Evolutionary conservation across 257 asterid genomes (phyloP).

Genomic region (Datura wrightii): DNA sequence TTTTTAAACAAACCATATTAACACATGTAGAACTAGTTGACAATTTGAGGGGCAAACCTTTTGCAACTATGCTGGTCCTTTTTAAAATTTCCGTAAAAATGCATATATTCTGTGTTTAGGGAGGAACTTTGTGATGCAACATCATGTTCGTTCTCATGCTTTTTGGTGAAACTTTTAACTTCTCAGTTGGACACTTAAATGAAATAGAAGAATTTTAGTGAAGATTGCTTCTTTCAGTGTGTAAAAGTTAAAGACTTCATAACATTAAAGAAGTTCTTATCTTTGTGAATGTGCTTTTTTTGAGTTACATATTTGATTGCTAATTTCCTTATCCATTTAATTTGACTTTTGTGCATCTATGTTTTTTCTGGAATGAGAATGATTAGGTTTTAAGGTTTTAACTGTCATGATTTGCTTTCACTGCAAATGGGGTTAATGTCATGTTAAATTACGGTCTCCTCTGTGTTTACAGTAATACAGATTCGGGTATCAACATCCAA

Average conservation of each 20-base stretch:
- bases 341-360: slow-evolving; percentile 10
- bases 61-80: not conserved
- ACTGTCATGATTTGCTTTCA: slow-evolving; percentile 18
- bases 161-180: not conserved
- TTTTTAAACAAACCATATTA: not conserved
- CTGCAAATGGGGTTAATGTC: slow-evolving; percentile 7
- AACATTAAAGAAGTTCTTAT: not conserved
- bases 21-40: not conserved
- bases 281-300: not conserved
- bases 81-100: not conserved
- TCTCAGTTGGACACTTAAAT: not conserved
- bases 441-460: not conserved
- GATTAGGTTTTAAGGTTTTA: slow-evolving; percentile 1
- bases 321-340: slow-evolving; percentile 3
- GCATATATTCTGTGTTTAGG: not conserved
- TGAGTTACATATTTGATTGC: not conserved
- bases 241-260: not conserved
- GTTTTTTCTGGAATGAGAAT: not conserved
- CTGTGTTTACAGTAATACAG: slow-evolving; percentile 44
- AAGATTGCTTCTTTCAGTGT: slow-evolving; percentile 12
- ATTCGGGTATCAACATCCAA: slow-evolving; percentile 38
- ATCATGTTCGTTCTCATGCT: slow-evolving; percentile 13
- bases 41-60: slow-evolving; percentile 7
- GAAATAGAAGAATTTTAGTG: not conserved
- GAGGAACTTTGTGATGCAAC: slow-evolving; percentile 19